Base-by-base conservation (phyloP, 225 moss, liverwort and hornwort species). In the Neckera pumila region DNA sequence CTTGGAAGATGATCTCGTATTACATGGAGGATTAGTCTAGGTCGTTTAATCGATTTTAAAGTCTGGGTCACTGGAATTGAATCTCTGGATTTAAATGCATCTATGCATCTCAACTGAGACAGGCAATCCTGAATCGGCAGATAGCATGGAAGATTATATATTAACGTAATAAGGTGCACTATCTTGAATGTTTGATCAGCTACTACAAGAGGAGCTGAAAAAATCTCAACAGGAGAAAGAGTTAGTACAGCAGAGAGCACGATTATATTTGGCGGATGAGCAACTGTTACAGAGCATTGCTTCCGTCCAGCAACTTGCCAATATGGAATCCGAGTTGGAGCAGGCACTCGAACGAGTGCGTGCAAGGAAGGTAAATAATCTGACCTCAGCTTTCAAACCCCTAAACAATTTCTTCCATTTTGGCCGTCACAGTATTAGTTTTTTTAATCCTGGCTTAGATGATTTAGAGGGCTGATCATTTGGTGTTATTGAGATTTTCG, bases 171-270 rank as follows among this genome's bases (percentile, higher is more conserved):
- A 20, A 81, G 82, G 40, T 77, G 76, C 70, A 73, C 34, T 84
- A 36, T 86, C 62, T 76, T 79, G 83, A 83, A 51, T 65, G 82
- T 76, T 26, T 78, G 54, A 81, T n/a, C 89, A 93, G 93, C 79
- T 93, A 82, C 85, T 93, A n/a, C 93, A 92, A 89, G 93, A 92
- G 74, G 93, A 93, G 88, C 86, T 93, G 82, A 93, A 89, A 78
- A 93, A 90, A 65, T 93, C 93, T 40, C 93, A 93, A 75, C 93
- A 92, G 79, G 93, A 93, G 61, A 93, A 92, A 85, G 93, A 93
- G 64, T 82, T 92, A 51, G 93, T 92, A 72, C 92, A 93, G 84
- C 93, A 92, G 62, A 83, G 92, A 89, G 93, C 93, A 73, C 88
- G 93, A 43, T 82, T 93, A 58, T 91, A 93, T 89, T 82, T 93